These are phyloP conservation scores for Pseudogymnoascus sp. DNA, from an alignment of 2,329 filamentous ascomycete genomes.

Conservation along the genomic window DNA sequence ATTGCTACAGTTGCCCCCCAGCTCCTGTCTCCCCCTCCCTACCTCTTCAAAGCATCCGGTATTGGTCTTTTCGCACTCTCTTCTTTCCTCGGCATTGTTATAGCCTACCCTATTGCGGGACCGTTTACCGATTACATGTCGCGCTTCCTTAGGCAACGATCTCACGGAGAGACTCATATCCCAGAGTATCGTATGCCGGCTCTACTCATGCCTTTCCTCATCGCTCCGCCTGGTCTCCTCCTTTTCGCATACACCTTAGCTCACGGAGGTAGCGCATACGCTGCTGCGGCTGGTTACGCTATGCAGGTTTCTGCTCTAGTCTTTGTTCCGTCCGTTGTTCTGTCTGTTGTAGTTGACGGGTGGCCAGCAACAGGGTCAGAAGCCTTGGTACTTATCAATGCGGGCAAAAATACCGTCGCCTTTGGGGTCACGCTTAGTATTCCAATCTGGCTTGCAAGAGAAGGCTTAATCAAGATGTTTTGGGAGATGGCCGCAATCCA, in stretches of 20 bases:
- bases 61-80: constrained; percentile 28
- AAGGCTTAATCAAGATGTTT: constrained; percentile 33
- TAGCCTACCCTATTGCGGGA: constrained; percentile 25
- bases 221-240: constrained; percentile 31
- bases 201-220: constrained; percentile 34
- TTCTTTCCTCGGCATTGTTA: constrained; percentile 30
- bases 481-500: constrained; percentile 32
- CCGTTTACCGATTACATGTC: constrained; percentile 31
- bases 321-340: constrained; percentile 32
- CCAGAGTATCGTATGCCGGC: constrained; percentile 37
- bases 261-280: constrained; percentile 23
- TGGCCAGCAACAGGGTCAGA: constrained; percentile 30
- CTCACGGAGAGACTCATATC: constrained; percentile 32
- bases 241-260: constrained; percentile 31
- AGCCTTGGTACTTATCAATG: constrained; percentile 33
- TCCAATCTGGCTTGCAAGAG: constrained; percentile 26
- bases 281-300: constrained; percentile 28
- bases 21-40: constrained; percentile 30
- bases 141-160: constrained; percentile 29
- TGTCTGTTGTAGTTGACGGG: constrained; percentile 32
- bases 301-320: constrained; percentile 28
- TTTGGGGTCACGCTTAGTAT: constrained; percentile 20
- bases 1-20: constrained; percentile 28
- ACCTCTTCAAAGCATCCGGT: constrained; percentile 26
- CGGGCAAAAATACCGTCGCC: constrained; percentile 27